Evolutionary conservation across 1,139 yeast species (phyloP).

Genomic region (Yueomyces sp.): DNA sequence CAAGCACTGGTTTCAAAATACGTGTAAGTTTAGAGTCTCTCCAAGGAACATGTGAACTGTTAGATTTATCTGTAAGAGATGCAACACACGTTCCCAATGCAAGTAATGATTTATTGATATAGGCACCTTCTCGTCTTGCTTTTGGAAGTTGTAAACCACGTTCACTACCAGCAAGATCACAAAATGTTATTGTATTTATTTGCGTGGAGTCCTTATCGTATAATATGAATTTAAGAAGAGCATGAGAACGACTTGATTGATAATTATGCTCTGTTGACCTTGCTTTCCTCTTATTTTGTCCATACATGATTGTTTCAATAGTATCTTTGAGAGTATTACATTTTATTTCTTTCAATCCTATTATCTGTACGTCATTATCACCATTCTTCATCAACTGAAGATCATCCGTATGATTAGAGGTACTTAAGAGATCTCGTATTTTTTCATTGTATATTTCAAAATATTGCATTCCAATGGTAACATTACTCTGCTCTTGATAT

Average conservation of each 20-base stretch:
- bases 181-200: slow-evolving; percentile 63
- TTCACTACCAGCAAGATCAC: slow-evolving; percentile 96
- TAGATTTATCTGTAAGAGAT: slow-evolving; percentile 36
- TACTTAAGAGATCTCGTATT: slow-evolving; percentile 52
- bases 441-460: slow-evolving; percentile 87
- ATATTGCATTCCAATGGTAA: slow-evolving; percentile 50
- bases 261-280: slow-evolving; percentile 80
- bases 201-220: slow-evolving; percentile 30
- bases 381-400: too few species aligned
- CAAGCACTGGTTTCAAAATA: slow-evolving; percentile 77
- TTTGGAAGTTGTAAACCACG: slow-evolving; percentile 74
- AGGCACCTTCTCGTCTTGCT: slow-evolving; percentile 64
- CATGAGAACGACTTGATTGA: slow-evolving; percentile 84
- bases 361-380: too few species aligned
- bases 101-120: slow-evolving; percentile 75
- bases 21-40: slow-evolving; percentile 87
- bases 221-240: slow-evolving; percentile 53
- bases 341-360: too few species aligned
- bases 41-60: slow-evolving; percentile 57
- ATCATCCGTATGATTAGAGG: too few species aligned
- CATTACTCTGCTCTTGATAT: slow-evolving; percentile 11
- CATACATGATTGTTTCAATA: slow-evolving; percentile 24
- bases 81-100: slow-evolving; percentile 86
- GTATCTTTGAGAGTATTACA: too few species aligned
- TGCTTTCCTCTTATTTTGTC: slow-evolving; percentile 67